Conservation (phyloP, 2,329 filamentous ascomycete species). For the Pseudocercospora pini-densiflorae region DNA sequence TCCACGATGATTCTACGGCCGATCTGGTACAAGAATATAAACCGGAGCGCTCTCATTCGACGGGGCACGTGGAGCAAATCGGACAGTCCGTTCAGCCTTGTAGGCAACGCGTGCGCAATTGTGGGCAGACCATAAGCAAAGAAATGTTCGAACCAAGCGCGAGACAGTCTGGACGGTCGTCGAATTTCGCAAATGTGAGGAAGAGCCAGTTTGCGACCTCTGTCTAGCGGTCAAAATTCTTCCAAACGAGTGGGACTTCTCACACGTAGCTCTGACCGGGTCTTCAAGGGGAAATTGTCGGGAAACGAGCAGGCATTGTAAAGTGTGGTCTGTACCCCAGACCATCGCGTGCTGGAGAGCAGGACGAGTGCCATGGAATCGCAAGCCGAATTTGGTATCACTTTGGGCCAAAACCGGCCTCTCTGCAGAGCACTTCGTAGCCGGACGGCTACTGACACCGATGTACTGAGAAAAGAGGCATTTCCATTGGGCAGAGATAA, state of each 20-base stretch:
- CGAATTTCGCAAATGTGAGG: background rate
- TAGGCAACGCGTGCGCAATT: background rate
- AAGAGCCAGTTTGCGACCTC: background rate
- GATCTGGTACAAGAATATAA: background rate
- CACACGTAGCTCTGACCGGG: background rate
- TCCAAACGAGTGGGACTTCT: background rate
- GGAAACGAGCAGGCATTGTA: background rate
- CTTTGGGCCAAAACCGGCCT: background rate
- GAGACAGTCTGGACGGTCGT: background rate
- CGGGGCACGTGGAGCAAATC: background rate
- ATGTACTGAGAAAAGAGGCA: background rate
- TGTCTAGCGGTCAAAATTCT: background rate
- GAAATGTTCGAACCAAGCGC: background rate
- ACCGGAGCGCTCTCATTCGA: background rate
- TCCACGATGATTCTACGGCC: background rate
- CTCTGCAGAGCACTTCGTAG: background rate
- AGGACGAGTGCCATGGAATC: background rate
- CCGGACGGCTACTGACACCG: background rate
- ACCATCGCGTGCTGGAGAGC: background rate
- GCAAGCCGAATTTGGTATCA: background rate
- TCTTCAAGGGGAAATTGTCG: background rate
- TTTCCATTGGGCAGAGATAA: conserved; percentile 8
- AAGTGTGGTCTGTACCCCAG: background rate
- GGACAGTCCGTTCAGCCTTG: background rate
- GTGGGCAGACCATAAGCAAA: background rate